Evolutionary conservation across 202 grass and related monocot genomes (phyloP), one percentile per base, ranked within the genome.

Genomic region (Digitaria exilis): DNA sequence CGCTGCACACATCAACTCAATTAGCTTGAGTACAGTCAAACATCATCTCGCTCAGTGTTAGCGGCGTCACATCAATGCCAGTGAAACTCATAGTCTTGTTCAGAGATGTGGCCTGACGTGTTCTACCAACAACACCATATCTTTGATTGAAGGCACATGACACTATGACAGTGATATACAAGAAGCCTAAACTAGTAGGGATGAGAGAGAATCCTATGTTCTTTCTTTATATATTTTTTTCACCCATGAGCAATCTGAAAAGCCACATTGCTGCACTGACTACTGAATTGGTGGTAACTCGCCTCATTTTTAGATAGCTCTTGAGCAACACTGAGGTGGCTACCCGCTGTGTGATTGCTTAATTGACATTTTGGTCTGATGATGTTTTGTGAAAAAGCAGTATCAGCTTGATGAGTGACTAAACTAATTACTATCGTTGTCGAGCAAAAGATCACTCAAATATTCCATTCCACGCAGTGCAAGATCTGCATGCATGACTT

Each of bases 401-500:
- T 1, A 62, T 61, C 17, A 62, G 2, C 28, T 21, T 11, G n/a
- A n/a, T n/a, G n/a, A n/a, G 65, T 29, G 37, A 0, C 37, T 5
- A 39, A 39, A 9, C 37, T 39, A 24, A 83, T 24, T 2, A n/a
- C 7, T 62, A n/a, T n/a, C n/a, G 0, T 28, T n/a, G 7, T 29
- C n/a, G 26, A 50, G 17, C 31, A n/a, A n/a, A n/a, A 31, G 24
- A 15, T 71, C 29, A 48, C 26, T 71, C 4, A 60, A 43, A 24
- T 52, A 8, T 52, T 16, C 16, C 43, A n/a, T 70, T 83, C 30
- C 68, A 58, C n/a, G n/a, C 85, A 97, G 94, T 97, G 94, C 87
- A 97, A 94, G 86, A 45, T 97, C 85, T 97, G 94, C 81, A 97
- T 97, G 87, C 94, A 97, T n/a, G 89, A 94, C 94, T 9, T 97